These are phyloP conservation scores for Apiospora marii DNA, from an alignment of 2,329 filamentous ascomycete genomes.

Conservation along the genomic window DNA sequence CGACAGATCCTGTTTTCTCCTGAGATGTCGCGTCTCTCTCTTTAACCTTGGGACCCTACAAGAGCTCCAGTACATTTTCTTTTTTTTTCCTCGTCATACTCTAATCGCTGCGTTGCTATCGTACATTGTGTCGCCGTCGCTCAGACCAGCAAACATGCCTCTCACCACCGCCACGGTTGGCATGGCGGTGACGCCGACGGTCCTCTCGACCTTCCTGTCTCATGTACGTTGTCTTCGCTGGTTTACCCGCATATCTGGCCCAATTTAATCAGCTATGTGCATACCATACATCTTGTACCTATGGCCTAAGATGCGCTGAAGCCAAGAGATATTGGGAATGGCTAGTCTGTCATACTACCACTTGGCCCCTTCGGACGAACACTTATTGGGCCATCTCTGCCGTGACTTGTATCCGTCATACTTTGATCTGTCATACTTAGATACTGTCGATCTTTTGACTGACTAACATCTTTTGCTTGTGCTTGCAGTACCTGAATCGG, in stretches of 20 bases:
- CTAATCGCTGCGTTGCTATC: slow-evolving; percentile 8
- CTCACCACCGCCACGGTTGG: slow-evolving; percentile 75
- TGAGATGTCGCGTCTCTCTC: slow-evolving; percentile 6
- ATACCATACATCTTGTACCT: background rate
- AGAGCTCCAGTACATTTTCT: slow-evolving; percentile 6
- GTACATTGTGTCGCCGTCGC: background rate
- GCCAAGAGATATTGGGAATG: slow-evolving; percentile 11
- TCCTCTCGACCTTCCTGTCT: slow-evolving; percentile 84
- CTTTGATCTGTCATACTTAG: background rate
- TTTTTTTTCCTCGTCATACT: background rate
- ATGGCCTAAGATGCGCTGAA: background rate
- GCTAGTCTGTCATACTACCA: background rate
- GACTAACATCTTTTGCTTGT: background rate
- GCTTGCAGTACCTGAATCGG: slow-evolving; percentile 78
- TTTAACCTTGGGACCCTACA: background rate
- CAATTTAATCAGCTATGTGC: background rate
- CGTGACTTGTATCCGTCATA: background rate
- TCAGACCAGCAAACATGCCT: slow-evolving; percentile 46
- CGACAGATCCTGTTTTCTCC: slow-evolving; percentile 23
- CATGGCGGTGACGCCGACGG: slow-evolving; percentile 85
- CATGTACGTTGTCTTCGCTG: slow-evolving; percentile 67
- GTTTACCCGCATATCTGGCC: slow-evolving; percentile 17
- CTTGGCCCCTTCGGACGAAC: background rate
- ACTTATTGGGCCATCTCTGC: background rate
- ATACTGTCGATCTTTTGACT: background rate